A percentile compares a stretch with the other conserved stretches of the same genome.
These are phyloP conservation scores for Fonsecaea multimorphosa DNA, from an alignment of 2,329 filamentous ascomycete species.

Conservation along the genomic window DNA sequence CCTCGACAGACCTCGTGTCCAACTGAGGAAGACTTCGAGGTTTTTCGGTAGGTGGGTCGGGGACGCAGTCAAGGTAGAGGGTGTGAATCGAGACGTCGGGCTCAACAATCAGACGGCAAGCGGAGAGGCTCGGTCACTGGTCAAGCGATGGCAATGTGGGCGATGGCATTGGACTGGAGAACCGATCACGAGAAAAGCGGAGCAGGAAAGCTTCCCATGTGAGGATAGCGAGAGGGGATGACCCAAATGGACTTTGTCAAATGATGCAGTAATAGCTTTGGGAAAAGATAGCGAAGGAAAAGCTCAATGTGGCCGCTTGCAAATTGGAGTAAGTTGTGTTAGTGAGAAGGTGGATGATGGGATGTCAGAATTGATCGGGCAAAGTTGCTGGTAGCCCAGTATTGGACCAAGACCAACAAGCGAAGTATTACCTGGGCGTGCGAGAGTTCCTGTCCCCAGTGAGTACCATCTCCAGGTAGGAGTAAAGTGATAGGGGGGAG, in stretches of 20 bases:
- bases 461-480: too few relatives aligned
- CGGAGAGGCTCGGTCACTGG: constrained; percentile 28
- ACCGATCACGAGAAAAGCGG: constrained; percentile 28
- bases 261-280: constrained; percentile 20
- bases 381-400: background rate
- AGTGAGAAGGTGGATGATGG: constrained; percentile 9
- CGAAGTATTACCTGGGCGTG: background rate
- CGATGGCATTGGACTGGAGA: constrained; percentile 16
- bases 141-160: constrained; percentile 18
- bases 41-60: constrained; percentile 26
- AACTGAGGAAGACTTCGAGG: constrained; percentile 19
- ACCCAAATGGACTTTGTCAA: constrained; percentile 11
- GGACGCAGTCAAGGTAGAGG: constrained; percentile 13
- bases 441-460: too few relatives aligned
- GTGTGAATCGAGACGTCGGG: constrained; percentile 19
- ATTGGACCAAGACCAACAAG: constrained; percentile 3
- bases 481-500: background rate
- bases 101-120: constrained; percentile 19
- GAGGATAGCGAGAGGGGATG: background rate
- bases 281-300: constrained; percentile 1
- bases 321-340: constrained; percentile 4
- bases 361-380: constrained; percentile 1
- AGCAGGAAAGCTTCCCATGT: constrained; percentile 17
- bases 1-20: constrained; percentile 21
- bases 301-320: background rate